Evolutionary conservation across 2,329 filamentous ascomycete species (phyloP), one percentile per base, ranked within the genome.

Genomic region (Stenocarpella maydis): DNA sequence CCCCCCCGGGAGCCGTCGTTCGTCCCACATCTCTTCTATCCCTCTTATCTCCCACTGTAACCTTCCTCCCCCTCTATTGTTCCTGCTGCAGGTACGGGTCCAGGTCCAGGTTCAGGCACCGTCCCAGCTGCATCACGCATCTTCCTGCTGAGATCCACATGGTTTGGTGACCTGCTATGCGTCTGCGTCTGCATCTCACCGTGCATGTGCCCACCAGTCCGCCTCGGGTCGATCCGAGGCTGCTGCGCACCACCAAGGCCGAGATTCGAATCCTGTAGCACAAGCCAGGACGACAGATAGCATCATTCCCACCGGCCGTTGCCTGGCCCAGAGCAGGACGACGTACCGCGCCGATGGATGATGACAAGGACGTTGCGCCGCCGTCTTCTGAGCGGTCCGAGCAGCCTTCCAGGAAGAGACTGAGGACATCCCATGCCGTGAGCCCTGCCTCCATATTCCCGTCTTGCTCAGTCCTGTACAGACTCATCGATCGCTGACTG

Each of bases 371-470:
- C 49, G 47, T 72, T 39, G 70, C 71, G 54, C 79, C 81, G 58
- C 49, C 43, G 19, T 63, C 58, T 24, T 63, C 58, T 24, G 58
- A 63, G 37, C 58, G 58, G 58, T 63, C 58, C n/a, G 58, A 63
- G 17, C 58, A 49, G 72, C 77, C 77, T 55, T 65, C 76, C 31
- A 78, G 81, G 66, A 83, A 83, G 74, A 78, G 81, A 50, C 73
- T 82, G 67, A 76, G 81, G 65, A 82, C 81, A 26, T 82, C 80
- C 49, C 81, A 83, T 76, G 81, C 81, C 31, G 81, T 82, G 73
- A 75, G 79, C 75, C 28, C 10, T n/a, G 3, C 31, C 45, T 49
- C n/a, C 39, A 24, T 9, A n/a, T n/a, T n/a, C 31, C 37, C 3
- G n/a, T 21, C 3, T 17, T 37, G 43, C n/a, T 4, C 31, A 6